Evolutionary conservation across 23 red algal species (phyloP), one percentile per base, ranked within the genome.

Genomic region (Agarophyton chilense): DNA sequence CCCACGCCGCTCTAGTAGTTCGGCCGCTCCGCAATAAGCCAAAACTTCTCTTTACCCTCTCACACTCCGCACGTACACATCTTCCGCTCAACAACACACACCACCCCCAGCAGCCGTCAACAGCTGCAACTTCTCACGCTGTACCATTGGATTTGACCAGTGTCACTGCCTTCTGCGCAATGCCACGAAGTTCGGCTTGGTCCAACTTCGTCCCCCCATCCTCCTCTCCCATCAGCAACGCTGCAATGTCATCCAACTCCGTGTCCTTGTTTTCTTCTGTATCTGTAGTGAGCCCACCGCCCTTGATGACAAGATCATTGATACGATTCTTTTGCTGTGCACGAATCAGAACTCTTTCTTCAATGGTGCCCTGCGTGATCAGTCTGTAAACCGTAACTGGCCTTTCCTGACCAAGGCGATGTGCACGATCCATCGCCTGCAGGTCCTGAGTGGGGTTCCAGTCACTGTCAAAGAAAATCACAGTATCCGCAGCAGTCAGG

Each of bases 401-500:
- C 32, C 94, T 62, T 70, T 95, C 88, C 66, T 99, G 97, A 6
- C 97, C 97, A 0, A 99, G 91, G 12, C 97, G 84, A 65, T 99
- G 97, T 1, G 97, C 97, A 25, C 97, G 92, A 87, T 99, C 97
- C 97, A 99, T 99, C 41, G 97, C 97, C 60, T 99, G 97, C 71
- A 93, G 45, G 82, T 99, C 97, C 24, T 96, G 93, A 16, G 93
- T 94, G 14, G 97, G 97, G 77, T 99, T 99, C 97, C 97, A 99
- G 65, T 99, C 97, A 42, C 87, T 88, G 54, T 99, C 97, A 67
- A 91, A 99, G 58, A 99, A 94, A 58, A 99, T 96, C 39, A 99
- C 97, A 24, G 97, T 99, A 61, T 99, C 97, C 1, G 97, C 97
- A 19, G 92, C 83, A 11, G 97, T 94, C 18, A 99, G 82, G 78